Conservation (phyloP, 371 early-diverging fungal species). For the Actinomucor elegans region DNA sequence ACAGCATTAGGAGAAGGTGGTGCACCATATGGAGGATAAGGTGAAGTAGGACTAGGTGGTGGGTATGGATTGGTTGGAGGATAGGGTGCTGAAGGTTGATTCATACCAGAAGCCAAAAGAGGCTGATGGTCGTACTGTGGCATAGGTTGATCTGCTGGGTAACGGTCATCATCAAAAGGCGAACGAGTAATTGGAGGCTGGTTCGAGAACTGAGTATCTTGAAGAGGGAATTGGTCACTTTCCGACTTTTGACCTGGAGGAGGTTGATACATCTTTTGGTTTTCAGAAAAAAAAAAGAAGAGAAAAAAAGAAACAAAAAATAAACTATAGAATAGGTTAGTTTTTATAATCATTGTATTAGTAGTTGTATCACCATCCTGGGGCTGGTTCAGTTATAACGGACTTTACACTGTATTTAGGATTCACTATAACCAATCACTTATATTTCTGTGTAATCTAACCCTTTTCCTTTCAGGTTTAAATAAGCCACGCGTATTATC, state of each 20-base stretch:
- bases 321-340: too few relatives aligned
- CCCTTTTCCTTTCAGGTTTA: too few relatives aligned
- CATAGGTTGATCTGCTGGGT: slow-evolving; percentile 24
- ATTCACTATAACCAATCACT: too few relatives aligned
- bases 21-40: slow-evolving; percentile 16
- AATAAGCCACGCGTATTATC: too few relatives aligned
- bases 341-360: too few relatives aligned
- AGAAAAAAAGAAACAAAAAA: not conserved
- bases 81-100: not conserved
- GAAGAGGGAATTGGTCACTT: slow-evolving; percentile 47
- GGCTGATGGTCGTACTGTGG: slow-evolving; percentile 24
- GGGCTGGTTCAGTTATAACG: too few relatives aligned
- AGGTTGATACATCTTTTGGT: slow-evolving; percentile 12
- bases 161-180: slow-evolving; percentile 45
- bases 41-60: slow-evolving; percentile 6
- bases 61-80: slow-evolving; percentile 5
- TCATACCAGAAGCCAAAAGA: slow-evolving; percentile 5
- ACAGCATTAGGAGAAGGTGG: slow-evolving; percentile 4
- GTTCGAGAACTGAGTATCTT: slow-evolving; percentile 45
- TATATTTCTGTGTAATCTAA: too few relatives aligned
- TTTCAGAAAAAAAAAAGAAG: not conserved
- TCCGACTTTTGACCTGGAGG: slow-evolving; percentile 20
- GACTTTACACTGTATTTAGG: too few relatives aligned
- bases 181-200: slow-evolving; percentile 36
- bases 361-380: too few relatives aligned